Percentiles rank a stretch among this genome's conserved stretches.
These are phyloP conservation scores for Colletotrichum siamense DNA, from an alignment of 2,329 filamentous ascomycete genomes.

Conservation along the genomic window DNA sequence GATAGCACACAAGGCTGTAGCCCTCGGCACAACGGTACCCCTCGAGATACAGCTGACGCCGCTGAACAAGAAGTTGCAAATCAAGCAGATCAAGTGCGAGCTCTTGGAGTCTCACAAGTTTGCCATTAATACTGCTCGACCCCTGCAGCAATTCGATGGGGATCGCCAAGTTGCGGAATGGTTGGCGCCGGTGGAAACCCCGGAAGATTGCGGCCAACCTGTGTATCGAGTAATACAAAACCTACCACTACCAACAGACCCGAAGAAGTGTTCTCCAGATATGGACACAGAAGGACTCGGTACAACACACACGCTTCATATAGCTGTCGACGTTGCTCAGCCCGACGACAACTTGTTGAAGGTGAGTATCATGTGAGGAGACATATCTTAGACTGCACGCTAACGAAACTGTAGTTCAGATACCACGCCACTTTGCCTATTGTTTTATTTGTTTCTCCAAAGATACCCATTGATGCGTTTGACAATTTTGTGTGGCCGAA, in stretches of 20 bases:
- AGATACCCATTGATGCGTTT: not conserved
- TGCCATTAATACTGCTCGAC: not conserved
- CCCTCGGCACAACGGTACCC: not conserved
- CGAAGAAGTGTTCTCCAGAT: not conserved
- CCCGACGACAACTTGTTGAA: not conserved
- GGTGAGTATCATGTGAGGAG: not conserved
- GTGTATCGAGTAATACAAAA: not conserved
- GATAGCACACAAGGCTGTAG: not conserved
- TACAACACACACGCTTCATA: not conserved
- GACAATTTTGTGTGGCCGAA: not conserved
- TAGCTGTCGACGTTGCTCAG: not conserved
- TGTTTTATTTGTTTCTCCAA: not conserved
- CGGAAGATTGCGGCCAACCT: not conserved
- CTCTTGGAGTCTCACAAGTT: not conserved
- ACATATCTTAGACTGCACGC: accelerated
- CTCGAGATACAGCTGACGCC: not conserved
- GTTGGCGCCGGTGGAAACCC: not conserved
- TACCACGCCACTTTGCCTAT: not conserved
- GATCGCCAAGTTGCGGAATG: not conserved
- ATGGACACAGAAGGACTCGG: not conserved
- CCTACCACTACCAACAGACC: not conserved
- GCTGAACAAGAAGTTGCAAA: not conserved
- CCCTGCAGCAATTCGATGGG: not conserved
- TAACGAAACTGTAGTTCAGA: not conserved
- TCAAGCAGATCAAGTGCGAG: not conserved